Evolutionary conservation across 208 protist genomes (phyloP), one percentile per base, ranked within the genome.

Genomic region (Leishmania tarentolae): DNA sequence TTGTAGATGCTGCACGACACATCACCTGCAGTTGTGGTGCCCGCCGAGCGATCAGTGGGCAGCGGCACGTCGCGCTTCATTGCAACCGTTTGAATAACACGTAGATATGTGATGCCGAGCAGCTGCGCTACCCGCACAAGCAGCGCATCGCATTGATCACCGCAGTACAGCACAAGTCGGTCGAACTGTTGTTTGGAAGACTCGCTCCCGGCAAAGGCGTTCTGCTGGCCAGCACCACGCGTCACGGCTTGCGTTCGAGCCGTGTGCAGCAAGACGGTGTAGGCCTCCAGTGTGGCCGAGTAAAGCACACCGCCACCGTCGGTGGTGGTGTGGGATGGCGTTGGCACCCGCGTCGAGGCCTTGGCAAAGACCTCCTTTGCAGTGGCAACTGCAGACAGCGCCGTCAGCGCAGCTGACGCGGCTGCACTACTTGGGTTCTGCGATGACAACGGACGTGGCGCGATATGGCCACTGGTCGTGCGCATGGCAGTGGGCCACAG

Each of bases 111-210:
- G 69, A 95, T 86, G 19, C 93, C 89, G 11, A 93, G 46, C 21
- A 94, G 83, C 53, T 90, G 90, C 9, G 93, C 93, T 0, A 81
- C 89, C 9, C 79, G 71, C 19, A 84, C 56, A 13, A 95, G 77
- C 9, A 90, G 72, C 7, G 87, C 86, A 68, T 97, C 88, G 31
- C 79, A 86, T 80, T 97, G 93, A 68, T 94, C 91, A 63, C 87
- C 91, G 56, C 82, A 86, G 88, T 97, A 97, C 17, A 96, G 47
- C 28, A 91, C 89, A 0, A 96, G 82, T 17, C 81, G 83, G 42
- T 69, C 63, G 59, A 50, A 50, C 63, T 86, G 56, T 15, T 82
- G 88, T 35, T 8, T 57, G n/a, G 66, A 40, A 15, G 70, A 75
- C 53, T 85, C 83, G 7, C 40, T 70, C 3, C 80, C 75, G 9